Conservation (phyloP, 108 stramenopile species). For the Pseudonitzschia delicatissima region DNA sequence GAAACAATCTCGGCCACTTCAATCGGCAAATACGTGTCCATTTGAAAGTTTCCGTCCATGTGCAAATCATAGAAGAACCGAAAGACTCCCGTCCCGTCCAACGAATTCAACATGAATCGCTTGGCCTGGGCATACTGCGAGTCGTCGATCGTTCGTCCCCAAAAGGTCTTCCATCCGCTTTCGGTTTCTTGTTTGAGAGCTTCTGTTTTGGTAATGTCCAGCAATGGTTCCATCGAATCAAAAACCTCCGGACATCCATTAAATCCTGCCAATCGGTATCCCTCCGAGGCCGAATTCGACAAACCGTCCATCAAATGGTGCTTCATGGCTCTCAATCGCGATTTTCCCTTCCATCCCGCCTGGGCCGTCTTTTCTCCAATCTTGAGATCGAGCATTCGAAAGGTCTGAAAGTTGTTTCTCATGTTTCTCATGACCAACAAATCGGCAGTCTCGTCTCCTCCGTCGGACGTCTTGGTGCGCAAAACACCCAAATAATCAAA, state of each 20-base stretch:
- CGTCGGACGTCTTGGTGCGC: background rate
- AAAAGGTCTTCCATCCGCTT: background rate
- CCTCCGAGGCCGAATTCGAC: constrained; percentile 14
- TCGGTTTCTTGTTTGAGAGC: background rate
- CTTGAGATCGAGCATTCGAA: constrained; percentile 21
- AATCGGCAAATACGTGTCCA: background rate
- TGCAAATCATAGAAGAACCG: constrained; percentile 11
- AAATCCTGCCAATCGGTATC: constrained; percentile 13
- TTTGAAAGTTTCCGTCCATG: too few species aligned
- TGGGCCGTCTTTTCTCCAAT: constrained; percentile 12
- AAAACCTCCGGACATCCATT: constrained; percentile 12
- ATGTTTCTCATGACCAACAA: constrained; percentile 15
- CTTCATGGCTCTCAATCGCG: background rate
- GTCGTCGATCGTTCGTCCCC: background rate
- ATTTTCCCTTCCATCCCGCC: constrained; percentile 20
- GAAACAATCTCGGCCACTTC: constrained; percentile 16
- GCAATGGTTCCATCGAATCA: constrained; percentile 14
- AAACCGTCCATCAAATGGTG: constrained; percentile 8
- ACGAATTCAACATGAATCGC: constrained; percentile 1
- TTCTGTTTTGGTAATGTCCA: constrained; percentile 8
- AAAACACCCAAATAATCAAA: constrained; percentile 22
- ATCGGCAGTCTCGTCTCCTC: background rate
- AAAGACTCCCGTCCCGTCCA: constrained; percentile 2
- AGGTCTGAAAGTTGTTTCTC: background rate
- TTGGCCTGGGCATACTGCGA: background rate